Conservation (phyloP, 495 filamentous ascomycete species). For the Hypomontagnella submonticulosa region DNA sequence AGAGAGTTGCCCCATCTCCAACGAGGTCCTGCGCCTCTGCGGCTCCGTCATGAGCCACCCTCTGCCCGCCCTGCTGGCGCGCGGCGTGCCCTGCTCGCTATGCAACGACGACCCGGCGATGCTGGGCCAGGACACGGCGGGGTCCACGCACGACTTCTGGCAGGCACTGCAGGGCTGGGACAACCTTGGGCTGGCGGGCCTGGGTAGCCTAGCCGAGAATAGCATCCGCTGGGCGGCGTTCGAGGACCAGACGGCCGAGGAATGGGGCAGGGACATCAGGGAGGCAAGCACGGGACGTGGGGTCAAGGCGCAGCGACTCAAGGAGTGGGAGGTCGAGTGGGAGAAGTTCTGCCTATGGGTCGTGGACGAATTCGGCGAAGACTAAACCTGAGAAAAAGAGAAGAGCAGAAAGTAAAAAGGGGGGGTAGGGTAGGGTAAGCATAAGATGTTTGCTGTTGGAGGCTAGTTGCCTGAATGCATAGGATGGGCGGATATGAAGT, state of each 20-base stretch:
- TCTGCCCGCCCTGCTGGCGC: constrained; percentile 83
- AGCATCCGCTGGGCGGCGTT: constrained; percentile 91
- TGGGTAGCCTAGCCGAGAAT: constrained; percentile 90
- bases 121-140: constrained; percentile 77
- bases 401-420: constrained; percentile 9
- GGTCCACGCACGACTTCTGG: constrained; percentile 91
- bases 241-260: constrained; percentile 74
- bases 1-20: constrained; percentile 88
- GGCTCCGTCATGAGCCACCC: constrained; percentile 81
- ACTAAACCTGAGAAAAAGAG: constrained; percentile 33
- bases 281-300: constrained; percentile 80
- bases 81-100: constrained; percentile 80
- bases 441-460: constrained; percentile 20
- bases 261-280: constrained; percentile 77
- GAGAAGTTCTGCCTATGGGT: constrained; percentile 94
- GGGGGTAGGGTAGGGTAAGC: constrained; percentile 3
- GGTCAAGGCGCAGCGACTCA: constrained; percentile 74
- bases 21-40: constrained; percentile 82
- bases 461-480: constrained; percentile 15
- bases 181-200: constrained; percentile 81
- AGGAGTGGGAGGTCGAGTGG: constrained; percentile 82
- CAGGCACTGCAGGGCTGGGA: constrained; percentile 87
- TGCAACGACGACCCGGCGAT: constrained; percentile 90
- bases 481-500: constrained; percentile 11
- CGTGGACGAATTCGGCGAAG: constrained; percentile 79